Evolutionary conservation across 768 basidiomycete genomes (phyloP).

Genomic region (Xerocomus spinulosus): DNA sequence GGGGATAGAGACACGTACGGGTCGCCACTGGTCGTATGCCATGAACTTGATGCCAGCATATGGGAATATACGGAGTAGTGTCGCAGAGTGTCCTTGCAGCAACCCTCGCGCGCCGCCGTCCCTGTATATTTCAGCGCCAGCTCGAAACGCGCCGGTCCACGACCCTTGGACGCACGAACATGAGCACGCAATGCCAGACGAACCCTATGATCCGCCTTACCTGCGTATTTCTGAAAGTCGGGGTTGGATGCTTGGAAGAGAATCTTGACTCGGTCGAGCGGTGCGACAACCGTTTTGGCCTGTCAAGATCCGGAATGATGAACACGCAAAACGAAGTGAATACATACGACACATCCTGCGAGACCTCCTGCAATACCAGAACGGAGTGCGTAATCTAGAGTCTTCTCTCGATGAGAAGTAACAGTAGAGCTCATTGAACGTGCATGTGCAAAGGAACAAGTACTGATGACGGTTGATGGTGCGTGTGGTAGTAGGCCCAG

Average conservation of each 20-base stretch:
- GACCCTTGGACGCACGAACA: conserved; percentile 50
- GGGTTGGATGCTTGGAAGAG: conserved; percentile 96
- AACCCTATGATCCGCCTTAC: conserved; percentile 36
- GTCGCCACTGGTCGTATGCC: conserved; percentile 86
- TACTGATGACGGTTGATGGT: conserved; percentile 16
- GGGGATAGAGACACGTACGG: conserved; percentile 43
- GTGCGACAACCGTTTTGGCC: conserved; percentile 95
- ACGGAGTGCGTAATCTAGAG: conserved; percentile 59
- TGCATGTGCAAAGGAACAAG: background rate
- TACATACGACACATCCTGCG: conserved; percentile 86
- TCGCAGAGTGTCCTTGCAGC: conserved; percentile 95
- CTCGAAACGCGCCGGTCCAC: conserved; percentile 80
- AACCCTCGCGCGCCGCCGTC: conserved; percentile 72
- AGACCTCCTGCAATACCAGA: conserved; percentile 91
- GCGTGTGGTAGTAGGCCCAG: too few species aligned
- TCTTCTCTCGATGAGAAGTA: conserved; percentile 45
- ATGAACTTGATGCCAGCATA: conserved; percentile 98
- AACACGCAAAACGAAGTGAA: conserved; percentile 1
- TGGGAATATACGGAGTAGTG: conserved; percentile 89
- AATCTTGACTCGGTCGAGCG: conserved; percentile 97
- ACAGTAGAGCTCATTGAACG: conserved; percentile 28
- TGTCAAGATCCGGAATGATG: conserved; percentile 28
- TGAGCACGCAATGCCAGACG: conserved; percentile 20
- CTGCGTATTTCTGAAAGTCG: conserved; percentile 90
- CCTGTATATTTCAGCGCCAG: conserved; percentile 66